Base-by-base conservation (phyloP, 106 monocot species). In the Vanilla planifolia region DNA sequence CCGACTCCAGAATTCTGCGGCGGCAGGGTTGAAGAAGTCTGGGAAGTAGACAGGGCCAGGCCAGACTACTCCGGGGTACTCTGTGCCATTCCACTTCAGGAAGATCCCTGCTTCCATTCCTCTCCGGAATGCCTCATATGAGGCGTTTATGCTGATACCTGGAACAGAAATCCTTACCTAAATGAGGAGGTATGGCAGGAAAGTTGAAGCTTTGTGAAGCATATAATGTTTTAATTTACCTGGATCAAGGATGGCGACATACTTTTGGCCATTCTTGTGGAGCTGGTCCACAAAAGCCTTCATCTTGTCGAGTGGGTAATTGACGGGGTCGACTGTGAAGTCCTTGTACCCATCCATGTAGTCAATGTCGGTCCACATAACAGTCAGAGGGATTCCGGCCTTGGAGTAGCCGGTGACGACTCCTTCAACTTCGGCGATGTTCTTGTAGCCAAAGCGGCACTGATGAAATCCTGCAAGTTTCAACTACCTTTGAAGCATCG, bases 271-370 rank as follows among this genome's bases (percentile, higher is more conserved):
- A 2, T 78, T 92, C 4, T 45, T 41, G 63, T 92, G 87, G 6
- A 92, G 75, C 4, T 44, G 61, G 16, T 70, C 34, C 30, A 92
- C 80, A 19, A 92, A 83, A 15, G 9, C 35, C 26, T 36, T 69
- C 80, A 87, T 78, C 72, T 65, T 73, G 8, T 74, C 64, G 3
- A 43, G 64, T 0, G 92, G 92, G 48, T 76, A 92, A 58, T 81
- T 87, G 57, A 80, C 14, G 2, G 86, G 86, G 32, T 92, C 80
- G n/a, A 87, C 73, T 4, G 92, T 87, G 75, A 87, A 88, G 34
- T 83, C 87, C 56, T 87, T 92, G 76, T 34, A 84, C 1, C 19
- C 84, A 42, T 92, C 92, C 92, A 92, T 92, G 82, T 87, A 78
- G 51, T 88, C 83, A 14, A 83, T 88, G 64, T 88, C 88, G 0